These are phyloP conservation scores for Coprinopsis sp. DNA, from an alignment of 768 basidiomycete species.

Conservation along the genomic window DNA sequence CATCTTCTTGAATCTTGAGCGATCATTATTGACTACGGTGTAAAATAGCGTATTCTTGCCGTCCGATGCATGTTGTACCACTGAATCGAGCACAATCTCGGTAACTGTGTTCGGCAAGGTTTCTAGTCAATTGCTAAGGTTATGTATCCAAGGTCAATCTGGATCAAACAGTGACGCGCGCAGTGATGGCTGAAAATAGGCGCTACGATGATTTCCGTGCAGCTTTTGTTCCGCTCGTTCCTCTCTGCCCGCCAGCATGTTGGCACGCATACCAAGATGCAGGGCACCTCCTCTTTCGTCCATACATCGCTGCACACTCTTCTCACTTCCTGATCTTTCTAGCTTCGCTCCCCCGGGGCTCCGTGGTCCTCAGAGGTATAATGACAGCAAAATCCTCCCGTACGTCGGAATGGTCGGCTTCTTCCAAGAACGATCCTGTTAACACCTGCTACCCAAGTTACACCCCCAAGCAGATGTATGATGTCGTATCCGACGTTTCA, in stretches of 20 bases:
- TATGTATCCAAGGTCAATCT: too few species aligned
- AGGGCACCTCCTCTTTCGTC: conserved; percentile 4
- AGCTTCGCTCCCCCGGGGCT: conserved; percentile 36
- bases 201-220: too few species aligned
- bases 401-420: conserved; percentile 37
- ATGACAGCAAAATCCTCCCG: conserved; percentile 86
- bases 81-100: too few species aligned
- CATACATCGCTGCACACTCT: conserved; percentile 19
- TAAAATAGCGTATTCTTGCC: too few species aligned
- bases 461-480: conserved; percentile 70
- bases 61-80: too few species aligned
- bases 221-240: not conserved
- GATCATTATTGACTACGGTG: too few species aligned
- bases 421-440: conserved; percentile 7
- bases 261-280: not conserved
- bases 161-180: not conserved
- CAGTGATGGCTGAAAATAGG: too few species aligned
- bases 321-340: conserved; percentile 49
- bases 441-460: conserved; percentile 49
- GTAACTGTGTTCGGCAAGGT: too few species aligned
- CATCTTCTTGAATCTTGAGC: too few species aligned
- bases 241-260: not conserved
- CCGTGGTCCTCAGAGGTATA: conserved; percentile 58
- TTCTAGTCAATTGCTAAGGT: too few species aligned
- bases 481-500: conserved; percentile 80